phyloP scores from a whole-genome alignment of 2,329 filamentous ascomycete species.

The Sporothrix inflata region DNA sequence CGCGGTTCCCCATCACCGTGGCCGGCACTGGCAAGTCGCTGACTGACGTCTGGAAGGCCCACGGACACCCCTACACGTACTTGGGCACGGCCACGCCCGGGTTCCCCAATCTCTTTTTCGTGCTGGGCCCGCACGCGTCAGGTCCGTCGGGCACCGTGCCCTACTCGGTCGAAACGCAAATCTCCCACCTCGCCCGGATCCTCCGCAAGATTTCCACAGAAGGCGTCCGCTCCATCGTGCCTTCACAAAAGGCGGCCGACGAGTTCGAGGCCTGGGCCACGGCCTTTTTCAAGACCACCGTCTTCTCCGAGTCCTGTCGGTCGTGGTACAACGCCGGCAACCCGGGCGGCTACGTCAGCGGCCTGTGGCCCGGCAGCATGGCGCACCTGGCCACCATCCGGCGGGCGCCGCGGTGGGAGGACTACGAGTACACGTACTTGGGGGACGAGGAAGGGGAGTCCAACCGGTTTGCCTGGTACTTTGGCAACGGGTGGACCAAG shows the following conservation, averaged over 20 bases:
- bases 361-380: slow-evolving; percentile 37
- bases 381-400: slow-evolving; percentile 38
- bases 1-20: slow-evolving; percentile 60
- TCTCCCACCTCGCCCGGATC: slow-evolving; percentile 51
- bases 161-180: slow-evolving; percentile 33
- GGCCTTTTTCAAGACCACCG: slow-evolving; percentile 40
- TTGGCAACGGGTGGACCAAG: slow-evolving; percentile 48
- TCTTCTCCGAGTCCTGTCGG: slow-evolving; percentile 40
- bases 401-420: slow-evolving; percentile 41
- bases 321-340: slow-evolving; percentile 42
- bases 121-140: slow-evolving; percentile 32
- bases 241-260: slow-evolving; percentile 32
- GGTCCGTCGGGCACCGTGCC: slow-evolving; percentile 33
- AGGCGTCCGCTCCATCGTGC: slow-evolving; percentile 45
- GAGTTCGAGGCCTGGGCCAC: slow-evolving; percentile 38
- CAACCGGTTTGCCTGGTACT: slow-evolving; percentile 50
- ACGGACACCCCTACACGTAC: slow-evolving; percentile 63
- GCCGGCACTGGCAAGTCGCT: slow-evolving; percentile 57
- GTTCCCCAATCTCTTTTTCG: slow-evolving; percentile 39
- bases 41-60: slow-evolving; percentile 56
- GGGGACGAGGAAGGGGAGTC: slow-evolving; percentile 35
- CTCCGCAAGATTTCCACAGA: slow-evolving; percentile 55
- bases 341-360: slow-evolving; percentile 36
- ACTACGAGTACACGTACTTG: slow-evolving; percentile 39
- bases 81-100: slow-evolving; percentile 42